Conservation (phyloP, 1,139 yeast species). For the Eremothecium sinecaudum region DNA sequence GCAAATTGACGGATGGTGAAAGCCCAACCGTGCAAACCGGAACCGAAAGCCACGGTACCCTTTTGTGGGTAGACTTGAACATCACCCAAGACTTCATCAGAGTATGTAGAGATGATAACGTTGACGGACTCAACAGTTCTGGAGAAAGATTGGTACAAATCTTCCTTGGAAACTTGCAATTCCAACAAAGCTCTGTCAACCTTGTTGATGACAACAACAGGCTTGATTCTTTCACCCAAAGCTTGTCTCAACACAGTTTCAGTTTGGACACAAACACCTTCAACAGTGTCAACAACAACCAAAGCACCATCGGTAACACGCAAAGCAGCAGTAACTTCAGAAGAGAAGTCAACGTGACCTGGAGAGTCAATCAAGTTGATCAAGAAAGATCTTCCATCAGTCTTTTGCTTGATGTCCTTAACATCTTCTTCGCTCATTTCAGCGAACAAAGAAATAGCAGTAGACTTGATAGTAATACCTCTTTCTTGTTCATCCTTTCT, state of each 20-base stretch:
- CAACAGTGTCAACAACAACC: slow-evolving; percentile 98
- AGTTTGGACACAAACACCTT: slow-evolving; percentile 99
- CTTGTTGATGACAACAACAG: slow-evolving; percentile 97
- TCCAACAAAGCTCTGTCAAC: slow-evolving; percentile 99
- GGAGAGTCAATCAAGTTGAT: slow-evolving; percentile 98
- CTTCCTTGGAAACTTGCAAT: slow-evolving; percentile 98
- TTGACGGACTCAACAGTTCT: slow-evolving; percentile 99
- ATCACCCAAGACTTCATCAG: slow-evolving; percentile 87
- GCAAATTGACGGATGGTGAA: slow-evolving; percentile 99
- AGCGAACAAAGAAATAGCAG: slow-evolving; percentile 94
- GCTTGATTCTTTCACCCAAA: slow-evolving; percentile 98
- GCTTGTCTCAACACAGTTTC: slow-evolving; percentile 99
- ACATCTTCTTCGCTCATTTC: slow-evolving; percentile 84
- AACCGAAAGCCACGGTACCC: slow-evolving; percentile 99
- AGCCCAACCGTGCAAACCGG: slow-evolving; percentile 99
- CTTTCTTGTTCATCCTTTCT: slow-evolving; percentile 99
- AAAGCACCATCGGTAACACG: slow-evolving; percentile 99
- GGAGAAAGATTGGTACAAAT: slow-evolving; percentile 93
- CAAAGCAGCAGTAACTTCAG: slow-evolving; percentile 99
- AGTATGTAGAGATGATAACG: slow-evolving; percentile 94
- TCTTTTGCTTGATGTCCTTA: slow-evolving; percentile 93
- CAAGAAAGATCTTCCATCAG: slow-evolving; percentile 89
- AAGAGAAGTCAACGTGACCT: slow-evolving; percentile 99
- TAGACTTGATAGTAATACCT: slow-evolving; percentile 98
- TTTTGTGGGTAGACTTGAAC: slow-evolving; percentile 97